Base-by-base conservation (phyloP, 2,329 filamentous ascomycete genomes). In the Trichocomaceae sp. region DNA sequence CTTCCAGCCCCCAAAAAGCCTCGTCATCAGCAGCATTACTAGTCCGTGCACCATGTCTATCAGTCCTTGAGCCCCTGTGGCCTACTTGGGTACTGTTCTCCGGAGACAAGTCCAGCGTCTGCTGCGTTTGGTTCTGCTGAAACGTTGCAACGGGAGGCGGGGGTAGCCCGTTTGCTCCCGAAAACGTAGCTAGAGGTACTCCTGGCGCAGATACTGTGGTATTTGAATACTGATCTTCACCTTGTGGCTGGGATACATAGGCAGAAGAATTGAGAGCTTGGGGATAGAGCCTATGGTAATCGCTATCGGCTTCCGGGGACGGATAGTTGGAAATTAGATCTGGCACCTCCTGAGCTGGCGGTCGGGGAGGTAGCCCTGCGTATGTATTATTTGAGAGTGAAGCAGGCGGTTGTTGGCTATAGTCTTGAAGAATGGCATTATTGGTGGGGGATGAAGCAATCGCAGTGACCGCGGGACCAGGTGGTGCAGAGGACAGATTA, bases 1-100 rank as follows among this genome's bases (percentile, higher is more conserved):
- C 70, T 15, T 75, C 73, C 12, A 75, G 73, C n/a, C 69, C 70
- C 75, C 75, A 77, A 2, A 72, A 73, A n/a, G 69, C 62, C 60
- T 78, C 75, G 31, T 72, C 69, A 50, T 74, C 70, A 12, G 56
- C 58, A 35, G 50, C 47, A 54, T 66, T 68, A 33, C 53, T 44
- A 3, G 60, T 52, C 20, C 62, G 64, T 29, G 51, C 58, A 39
- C 57, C 33, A 22, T 62, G 62, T 45, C 63, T 67, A 47, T 72
- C 68, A 29, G 52, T 20, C 47, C 65, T 66, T 44, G 50, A 56
- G 56, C 60, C 64, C 47, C 64, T 67, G 41, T 62, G 55, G 13
- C 57, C 55, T 9, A 59, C 54, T 8, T 65, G 63, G 12, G 58
- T 56, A 15, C 59, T 52, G 23, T 57, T 45, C 17, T 68, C 64